These are phyloP conservation scores for Yamadazyma sp. DNA, from an alignment of 1,139 yeast species.

Conservation along the genomic window DNA sequence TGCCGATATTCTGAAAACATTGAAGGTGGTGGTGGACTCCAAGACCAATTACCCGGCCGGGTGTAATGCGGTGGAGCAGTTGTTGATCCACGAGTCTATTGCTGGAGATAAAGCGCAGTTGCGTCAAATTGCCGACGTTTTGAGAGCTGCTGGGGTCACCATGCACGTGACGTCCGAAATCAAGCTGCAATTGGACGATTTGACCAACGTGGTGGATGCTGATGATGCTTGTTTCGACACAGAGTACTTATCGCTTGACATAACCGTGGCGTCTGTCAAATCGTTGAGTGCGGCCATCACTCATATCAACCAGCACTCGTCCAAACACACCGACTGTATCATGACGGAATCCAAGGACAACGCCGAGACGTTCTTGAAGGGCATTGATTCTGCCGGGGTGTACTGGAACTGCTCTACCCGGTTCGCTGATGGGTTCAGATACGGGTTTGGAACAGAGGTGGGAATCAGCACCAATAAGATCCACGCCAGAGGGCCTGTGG, in stretches of 20 bases:
- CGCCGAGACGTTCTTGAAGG: slow-evolving; percentile 79
- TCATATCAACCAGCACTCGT: slow-evolving; percentile 88
- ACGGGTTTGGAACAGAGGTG: slow-evolving; percentile 98
- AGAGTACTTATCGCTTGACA: slow-evolving; percentile 80
- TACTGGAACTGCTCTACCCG: slow-evolving; percentile 97
- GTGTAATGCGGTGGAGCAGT: slow-evolving; percentile 92
- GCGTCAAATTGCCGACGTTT: slow-evolving; percentile 43
- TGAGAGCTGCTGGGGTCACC: slow-evolving; percentile 67
- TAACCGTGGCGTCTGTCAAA: slow-evolving; percentile 66
- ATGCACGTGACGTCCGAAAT: slow-evolving; percentile 65
- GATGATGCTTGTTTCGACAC: slow-evolving; percentile 67
- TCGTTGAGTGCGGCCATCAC: slow-evolving; percentile 67
- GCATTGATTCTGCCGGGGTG: slow-evolving; percentile 95
- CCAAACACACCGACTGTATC: slow-evolving; percentile 94
- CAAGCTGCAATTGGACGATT: slow-evolving; percentile 20
- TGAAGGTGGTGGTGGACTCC: slow-evolving; percentile 73
- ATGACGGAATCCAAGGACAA: slow-evolving; percentile 67
- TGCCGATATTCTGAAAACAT: slow-evolving; percentile 77
- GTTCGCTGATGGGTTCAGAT: slow-evolving; percentile 97
- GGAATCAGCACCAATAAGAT: slow-evolving; percentile 96
- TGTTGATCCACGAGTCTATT: slow-evolving; percentile 64
- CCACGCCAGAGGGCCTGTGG: slow-evolving; percentile 98
- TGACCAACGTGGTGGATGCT: slow-evolving; percentile 30
- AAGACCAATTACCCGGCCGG: slow-evolving; percentile 98
- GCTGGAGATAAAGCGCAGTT: slow-evolving; percentile 34